Conservation (phyloP, 208 protist species). For the Acanthamoeba triangularis region DNA sequence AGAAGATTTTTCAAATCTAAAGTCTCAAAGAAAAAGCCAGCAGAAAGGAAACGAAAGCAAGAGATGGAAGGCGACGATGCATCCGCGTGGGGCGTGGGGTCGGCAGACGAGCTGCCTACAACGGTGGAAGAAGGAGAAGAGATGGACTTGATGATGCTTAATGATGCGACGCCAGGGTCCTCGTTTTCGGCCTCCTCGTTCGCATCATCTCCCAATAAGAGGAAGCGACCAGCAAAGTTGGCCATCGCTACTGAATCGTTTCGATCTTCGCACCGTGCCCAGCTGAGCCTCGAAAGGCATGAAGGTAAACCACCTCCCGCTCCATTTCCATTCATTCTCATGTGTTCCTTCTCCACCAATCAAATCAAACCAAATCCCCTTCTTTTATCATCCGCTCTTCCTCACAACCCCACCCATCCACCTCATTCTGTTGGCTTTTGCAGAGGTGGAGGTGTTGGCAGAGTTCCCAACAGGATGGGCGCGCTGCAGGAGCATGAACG, state of each 20-base stretch:
- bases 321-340: background rate
- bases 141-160: background rate
- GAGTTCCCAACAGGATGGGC: constrained; percentile 50
- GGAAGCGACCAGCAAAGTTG: constrained; percentile 6
- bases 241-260: background rate
- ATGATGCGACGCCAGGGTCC: background rate
- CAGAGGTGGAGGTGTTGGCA: constrained; percentile 56
- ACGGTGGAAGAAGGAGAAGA: background rate
- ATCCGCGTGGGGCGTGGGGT: background rate
- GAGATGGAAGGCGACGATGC: background rate
- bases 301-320: background rate
- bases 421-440: background rate
- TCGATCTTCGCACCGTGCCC: background rate
- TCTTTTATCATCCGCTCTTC: background rate
- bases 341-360: too few relatives aligned
- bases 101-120: background rate
- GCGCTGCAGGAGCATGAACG: background rate
- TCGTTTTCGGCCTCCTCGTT: background rate
- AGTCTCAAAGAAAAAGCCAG: background rate
- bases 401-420: background rate
- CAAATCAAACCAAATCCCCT: too few relatives aligned
- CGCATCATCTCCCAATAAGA: background rate
- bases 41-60: background rate
- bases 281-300: constrained; percentile 29
- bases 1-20: too few relatives aligned